These are phyloP conservation scores for Metarhizium guizhouense DNA, from an alignment of 2,329 filamentous ascomycete genomes.

Conservation along the genomic window DNA sequence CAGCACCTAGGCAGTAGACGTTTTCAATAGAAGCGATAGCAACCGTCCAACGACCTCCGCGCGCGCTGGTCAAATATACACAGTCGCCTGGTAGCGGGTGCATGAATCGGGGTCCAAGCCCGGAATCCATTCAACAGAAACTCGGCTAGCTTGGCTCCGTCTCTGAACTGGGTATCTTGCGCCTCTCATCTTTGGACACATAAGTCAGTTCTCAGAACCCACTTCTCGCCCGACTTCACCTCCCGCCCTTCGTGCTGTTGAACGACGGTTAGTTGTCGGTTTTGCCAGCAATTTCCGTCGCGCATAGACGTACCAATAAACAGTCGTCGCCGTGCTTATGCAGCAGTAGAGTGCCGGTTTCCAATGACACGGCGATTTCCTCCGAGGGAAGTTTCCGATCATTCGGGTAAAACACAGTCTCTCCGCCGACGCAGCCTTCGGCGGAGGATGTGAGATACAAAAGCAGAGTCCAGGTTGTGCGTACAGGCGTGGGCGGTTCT, in stretches of 20 bases:
- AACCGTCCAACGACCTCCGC: too few relatives aligned
- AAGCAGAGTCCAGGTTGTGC: slow-evolving; percentile 84
- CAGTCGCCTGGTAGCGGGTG: too few relatives aligned
- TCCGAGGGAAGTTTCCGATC: slow-evolving; percentile 46
- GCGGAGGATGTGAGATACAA: slow-evolving; percentile 72
- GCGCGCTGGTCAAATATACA: too few relatives aligned
- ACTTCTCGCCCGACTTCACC: slow-evolving; percentile 76
- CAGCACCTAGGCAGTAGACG: too few relatives aligned
- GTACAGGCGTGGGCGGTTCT: slow-evolving; percentile 20
- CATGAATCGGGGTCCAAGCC: too few relatives aligned
- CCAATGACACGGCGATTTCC: slow-evolving; percentile 62
- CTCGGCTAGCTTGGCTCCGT: neutral
- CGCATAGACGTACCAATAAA: slow-evolving; percentile 50
- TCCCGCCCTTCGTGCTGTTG: slow-evolving; percentile 70
- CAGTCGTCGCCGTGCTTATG: slow-evolving; percentile 88
- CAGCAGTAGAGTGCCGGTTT: slow-evolving; percentile 77
- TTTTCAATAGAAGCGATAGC: too few relatives aligned
- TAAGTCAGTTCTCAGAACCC: slow-evolving; percentile 80
- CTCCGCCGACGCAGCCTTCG: slow-evolving; percentile 72
- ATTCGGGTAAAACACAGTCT: slow-evolving; percentile 86
- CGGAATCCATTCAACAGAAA: neutral
- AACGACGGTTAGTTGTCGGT: slow-evolving; percentile 14
- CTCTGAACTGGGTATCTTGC: neutral
- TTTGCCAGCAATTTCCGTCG: neutral
- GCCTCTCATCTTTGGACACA: slow-evolving; percentile 46